These are phyloP conservation scores for Tulasnella calospora DNA, from an alignment of 768 basidiomycete genomes.

Conservation along the genomic window DNA sequence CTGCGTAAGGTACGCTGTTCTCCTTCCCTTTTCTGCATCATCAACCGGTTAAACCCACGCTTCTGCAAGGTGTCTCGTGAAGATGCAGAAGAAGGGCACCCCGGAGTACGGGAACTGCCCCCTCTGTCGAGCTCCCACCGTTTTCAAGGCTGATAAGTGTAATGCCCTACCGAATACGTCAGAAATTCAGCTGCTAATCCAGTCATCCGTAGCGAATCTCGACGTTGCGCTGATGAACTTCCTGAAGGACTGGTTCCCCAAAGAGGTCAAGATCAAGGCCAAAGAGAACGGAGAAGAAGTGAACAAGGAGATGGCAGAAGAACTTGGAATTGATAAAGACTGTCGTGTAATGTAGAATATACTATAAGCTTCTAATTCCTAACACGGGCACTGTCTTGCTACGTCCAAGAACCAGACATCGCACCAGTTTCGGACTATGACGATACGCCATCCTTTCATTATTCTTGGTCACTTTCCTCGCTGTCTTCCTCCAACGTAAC, in stretches of 20 bases:
- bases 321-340: constrained; percentile 48
- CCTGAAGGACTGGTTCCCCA: constrained; percentile 89
- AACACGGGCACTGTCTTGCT: neutral
- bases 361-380: neutral
- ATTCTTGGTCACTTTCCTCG: constrained; percentile 6
- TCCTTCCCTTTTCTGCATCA: neutral
- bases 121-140: constrained; percentile 73
- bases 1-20: constrained; percentile 37
- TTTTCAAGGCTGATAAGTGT: constrained; percentile 73
- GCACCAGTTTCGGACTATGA: neutral
- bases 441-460: neutral
- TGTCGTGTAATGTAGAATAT: constrained; percentile 17
- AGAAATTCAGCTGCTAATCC: neutral
- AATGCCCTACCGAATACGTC: constrained; percentile 35
- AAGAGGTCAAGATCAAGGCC: constrained; percentile 69
- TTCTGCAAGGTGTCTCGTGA: constrained; percentile 54
- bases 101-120: constrained; percentile 57
- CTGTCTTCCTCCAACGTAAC: neutral
- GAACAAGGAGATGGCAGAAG: constrained; percentile 59
- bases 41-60: neutral
- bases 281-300: constrained; percentile 72
- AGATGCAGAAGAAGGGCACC: constrained; percentile 80
- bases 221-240: constrained; percentile 77
- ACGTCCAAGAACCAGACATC: neutral
- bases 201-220: constrained; percentile 55